Base-by-base conservation (phyloP, 1,139 yeast species). In the Taphrina sp. region DNA sequence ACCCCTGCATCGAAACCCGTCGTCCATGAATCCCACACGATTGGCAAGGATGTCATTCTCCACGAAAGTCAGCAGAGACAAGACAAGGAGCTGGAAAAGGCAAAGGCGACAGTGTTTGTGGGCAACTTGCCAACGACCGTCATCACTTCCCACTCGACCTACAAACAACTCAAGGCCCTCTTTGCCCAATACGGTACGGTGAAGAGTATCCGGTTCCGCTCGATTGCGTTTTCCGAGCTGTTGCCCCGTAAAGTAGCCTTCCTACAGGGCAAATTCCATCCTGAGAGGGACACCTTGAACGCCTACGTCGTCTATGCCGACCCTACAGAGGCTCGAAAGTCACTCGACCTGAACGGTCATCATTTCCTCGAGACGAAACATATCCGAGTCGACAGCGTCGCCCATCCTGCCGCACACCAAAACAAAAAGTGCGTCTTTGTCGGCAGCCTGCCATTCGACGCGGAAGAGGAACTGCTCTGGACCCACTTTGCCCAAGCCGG, bases 361-460 rank as follows among this genome's bases (percentile, higher is more conserved):
- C 74, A 83, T 5, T 85, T 88, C 67, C 77, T 78, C 58, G 78
- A 78, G 52, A 82, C 82, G 67, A 46, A 47, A 10, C 97, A 92
- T 68, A 68, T 94, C 58, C 79, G 97, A 66, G 94, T 92, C 17
- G 98, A 94, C 69, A 89, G 89, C 59, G 85, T 90, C 17, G 80
- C 95, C 0, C 96, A 90, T 67, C 98, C 98, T 20, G 76, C 89
- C 19, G 45, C 52, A 61, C 90, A 86, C 65, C 95, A 88, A 65
- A 83, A 84, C 68, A 85, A 82, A 67, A 78, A 89, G 62, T 83
- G 94, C 35, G 79, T 94, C 34, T 94, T 94, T 68, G 92, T 94
- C 31, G 99, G 99, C 31, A 92, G 92, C 69, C 76, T 92, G 62
- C 95, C 89, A 68, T 94, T 92, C 67, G 96, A 89, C 69, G 95